phyloP scores from a whole-genome alignment of 129 eudicot species.

The Dittrichia graveolens region DNA sequence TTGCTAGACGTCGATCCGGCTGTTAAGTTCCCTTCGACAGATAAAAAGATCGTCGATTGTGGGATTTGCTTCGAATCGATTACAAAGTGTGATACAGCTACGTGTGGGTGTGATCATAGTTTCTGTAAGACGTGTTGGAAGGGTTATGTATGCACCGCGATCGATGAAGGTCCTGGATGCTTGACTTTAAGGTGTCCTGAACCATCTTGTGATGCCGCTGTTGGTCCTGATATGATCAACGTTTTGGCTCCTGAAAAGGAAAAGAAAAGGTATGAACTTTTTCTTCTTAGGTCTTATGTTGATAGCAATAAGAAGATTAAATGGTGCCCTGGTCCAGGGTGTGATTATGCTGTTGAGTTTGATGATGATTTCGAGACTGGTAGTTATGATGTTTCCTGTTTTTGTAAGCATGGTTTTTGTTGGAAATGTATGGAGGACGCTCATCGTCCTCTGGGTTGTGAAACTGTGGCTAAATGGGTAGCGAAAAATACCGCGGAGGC shows the following conservation, averaged over 20 bases:
- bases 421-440: slow-evolving; percentile 66
- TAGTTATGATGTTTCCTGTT: slow-evolving; percentile 50
- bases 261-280: slow-evolving; percentile 42
- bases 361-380: slow-evolving; percentile 38
- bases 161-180: slow-evolving; percentile 61
- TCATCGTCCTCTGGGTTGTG: slow-evolving; percentile 58
- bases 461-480: slow-evolving; percentile 55
- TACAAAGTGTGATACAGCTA: not conserved
- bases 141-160: slow-evolving; percentile 34
- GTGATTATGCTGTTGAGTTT: slow-evolving; percentile 51
- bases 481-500: slow-evolving; percentile 47
- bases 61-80: slow-evolving; percentile 49
- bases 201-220: slow-evolving; percentile 46
- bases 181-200: slow-evolving; percentile 46
- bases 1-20: slow-evolving; percentile 33
- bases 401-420: slow-evolving; percentile 46
- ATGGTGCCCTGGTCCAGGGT: slow-evolving; percentile 69
- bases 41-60: slow-evolving; percentile 24
- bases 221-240: slow-evolving; percentile 43
- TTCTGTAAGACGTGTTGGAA: slow-evolving; percentile 52
- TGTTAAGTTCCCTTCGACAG: slow-evolving; percentile 22
- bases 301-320: slow-evolving; percentile 47
- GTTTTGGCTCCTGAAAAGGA: slow-evolving; percentile 27
- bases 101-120: slow-evolving; percentile 44
- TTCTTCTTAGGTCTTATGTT: slow-evolving; percentile 44